These are phyloP conservation scores for Fonsecaea monophora DNA, from an alignment of 2,329 filamentous ascomycete genomes.

Conservation along the genomic window DNA sequence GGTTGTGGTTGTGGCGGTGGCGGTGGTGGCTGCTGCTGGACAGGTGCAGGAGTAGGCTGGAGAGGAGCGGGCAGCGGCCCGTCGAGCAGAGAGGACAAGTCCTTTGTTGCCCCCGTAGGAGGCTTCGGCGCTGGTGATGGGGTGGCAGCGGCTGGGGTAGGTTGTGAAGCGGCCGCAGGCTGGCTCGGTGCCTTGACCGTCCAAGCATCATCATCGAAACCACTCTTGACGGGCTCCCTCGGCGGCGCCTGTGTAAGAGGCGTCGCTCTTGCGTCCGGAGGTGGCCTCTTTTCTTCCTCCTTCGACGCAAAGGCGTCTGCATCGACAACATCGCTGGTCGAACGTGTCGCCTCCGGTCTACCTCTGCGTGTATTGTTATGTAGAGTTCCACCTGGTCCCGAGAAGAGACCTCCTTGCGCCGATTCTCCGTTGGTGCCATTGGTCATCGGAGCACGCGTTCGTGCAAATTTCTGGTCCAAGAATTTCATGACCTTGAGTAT, in stretches of 20 bases:
- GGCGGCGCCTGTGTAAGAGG: conserved; percentile 57
- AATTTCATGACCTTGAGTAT: conserved; percentile 93
- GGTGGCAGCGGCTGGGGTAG: conserved; percentile 43
- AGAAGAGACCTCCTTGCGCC: conserved; percentile 74
- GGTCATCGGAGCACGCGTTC: conserved; percentile 62
- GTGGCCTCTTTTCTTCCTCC: conserved; percentile 54
- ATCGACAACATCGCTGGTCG: conserved; percentile 85
- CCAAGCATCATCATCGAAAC: conserved; percentile 98
- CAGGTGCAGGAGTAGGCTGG: conserved; percentile 59
- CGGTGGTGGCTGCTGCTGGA: conserved; percentile 39
- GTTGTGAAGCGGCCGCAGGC: conserved; percentile 48
- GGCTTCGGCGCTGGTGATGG: conserved; percentile 50
- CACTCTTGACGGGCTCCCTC: conserved; percentile 58
- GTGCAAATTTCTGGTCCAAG: conserved; percentile 79
- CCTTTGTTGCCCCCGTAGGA: conserved; percentile 72
- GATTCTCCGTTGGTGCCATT: conserved; percentile 62
- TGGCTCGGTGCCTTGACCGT: conserved; percentile 82
- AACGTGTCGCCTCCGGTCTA: conserved; percentile 82
- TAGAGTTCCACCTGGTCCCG: conserved; percentile 86
- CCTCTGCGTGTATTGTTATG: conserved; percentile 95
- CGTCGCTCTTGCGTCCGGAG: conserved; percentile 56
- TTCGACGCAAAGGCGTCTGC: conserved; percentile 80
- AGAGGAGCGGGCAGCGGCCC: conserved; percentile 64
- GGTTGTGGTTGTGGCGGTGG: conserved; percentile 42
- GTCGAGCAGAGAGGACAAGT: conserved; percentile 67